Percentiles rank a stretch among this genome's conserved stretches.
Evolutionary conservation across 371 early-diverging fungal genomes (phyloP).

Genomic region (Actinomortierella ambigua): DNA sequence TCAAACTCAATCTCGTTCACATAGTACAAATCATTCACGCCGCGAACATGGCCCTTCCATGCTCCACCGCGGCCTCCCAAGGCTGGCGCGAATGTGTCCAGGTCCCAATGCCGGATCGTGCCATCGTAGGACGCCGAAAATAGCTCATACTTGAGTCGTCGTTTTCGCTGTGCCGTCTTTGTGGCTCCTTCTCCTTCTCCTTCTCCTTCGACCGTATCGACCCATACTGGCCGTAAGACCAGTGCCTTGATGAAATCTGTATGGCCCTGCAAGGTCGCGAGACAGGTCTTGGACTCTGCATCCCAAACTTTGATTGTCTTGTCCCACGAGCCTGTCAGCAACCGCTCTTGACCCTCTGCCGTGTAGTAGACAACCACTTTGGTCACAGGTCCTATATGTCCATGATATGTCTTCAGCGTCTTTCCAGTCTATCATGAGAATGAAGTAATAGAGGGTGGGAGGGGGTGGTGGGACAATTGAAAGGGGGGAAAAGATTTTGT

Average conservation of each 20-base stretch:
- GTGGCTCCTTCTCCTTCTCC: no score
- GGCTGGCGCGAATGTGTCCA: conserved; percentile 51
- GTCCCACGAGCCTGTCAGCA: conserved; percentile 85
- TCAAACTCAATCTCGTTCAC: conserved; percentile 18
- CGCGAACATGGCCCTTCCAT: conserved; percentile 43
- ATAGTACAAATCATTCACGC: conserved; percentile 37
- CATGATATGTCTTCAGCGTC: conserved; percentile 63
- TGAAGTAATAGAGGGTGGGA: not conserved
- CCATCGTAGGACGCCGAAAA: conserved; percentile 77
- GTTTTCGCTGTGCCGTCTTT: not conserved
- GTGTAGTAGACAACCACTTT: conserved; percentile 57
- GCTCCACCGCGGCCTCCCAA: conserved; percentile 36
- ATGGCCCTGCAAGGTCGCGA: conserved; percentile 76
- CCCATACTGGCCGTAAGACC: conserved; percentile 36
- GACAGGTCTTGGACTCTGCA: conserved; percentile 68
- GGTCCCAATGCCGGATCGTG: conserved; percentile 70
- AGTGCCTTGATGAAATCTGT: conserved; percentile 80
- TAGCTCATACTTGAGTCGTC: conserved; percentile 33
- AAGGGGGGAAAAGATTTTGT: not conserved
- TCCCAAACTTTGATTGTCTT: conserved; percentile 87
- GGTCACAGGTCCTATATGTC: conserved; percentile 87
- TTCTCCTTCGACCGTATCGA: not conserved
- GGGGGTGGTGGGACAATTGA: not conserved
- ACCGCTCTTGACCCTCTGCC: conserved; percentile 50
- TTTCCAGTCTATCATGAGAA: conserved; percentile 62